Conservation (phyloP, 2,329 filamentous ascomycete genomes). For the Diplodia seriata region DNA sequence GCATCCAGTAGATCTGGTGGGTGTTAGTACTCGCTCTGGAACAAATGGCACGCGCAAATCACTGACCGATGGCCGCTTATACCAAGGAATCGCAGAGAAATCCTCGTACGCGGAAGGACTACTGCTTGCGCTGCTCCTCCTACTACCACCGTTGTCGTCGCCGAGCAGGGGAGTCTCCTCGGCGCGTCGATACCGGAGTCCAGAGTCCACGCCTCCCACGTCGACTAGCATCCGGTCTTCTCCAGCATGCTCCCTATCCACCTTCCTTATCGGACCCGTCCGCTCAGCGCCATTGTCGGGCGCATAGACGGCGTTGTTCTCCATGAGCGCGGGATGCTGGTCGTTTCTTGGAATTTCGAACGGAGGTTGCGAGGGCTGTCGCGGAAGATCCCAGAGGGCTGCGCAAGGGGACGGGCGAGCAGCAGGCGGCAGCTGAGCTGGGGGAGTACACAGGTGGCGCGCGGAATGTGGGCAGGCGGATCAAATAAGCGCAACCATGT, state of each 20-base stretch:
- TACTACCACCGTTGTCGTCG: background rate
- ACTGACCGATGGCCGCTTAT: constrained; percentile 66
- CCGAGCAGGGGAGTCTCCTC: constrained; percentile 30
- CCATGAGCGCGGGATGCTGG: constrained; percentile 29
- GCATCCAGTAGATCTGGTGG: constrained; percentile 75
- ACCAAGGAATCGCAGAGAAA: constrained; percentile 68
- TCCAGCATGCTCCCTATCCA: constrained; percentile 31
- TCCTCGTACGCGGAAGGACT: constrained; percentile 49
- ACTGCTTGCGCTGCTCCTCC: constrained; percentile 12
- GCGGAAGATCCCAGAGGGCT: constrained; percentile 14
- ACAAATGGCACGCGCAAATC: background rate
- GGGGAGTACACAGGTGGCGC: background rate
- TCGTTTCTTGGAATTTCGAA: background rate
- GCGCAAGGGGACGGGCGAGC: background rate
- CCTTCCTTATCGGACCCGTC: constrained; percentile 25
- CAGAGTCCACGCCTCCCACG: constrained; percentile 54
- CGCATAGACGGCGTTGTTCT: constrained; percentile 40
- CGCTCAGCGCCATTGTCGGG: constrained; percentile 42
- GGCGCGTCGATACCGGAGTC: constrained; percentile 1
- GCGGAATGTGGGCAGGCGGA: constrained; percentile 7
- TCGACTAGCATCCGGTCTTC: constrained; percentile 54
- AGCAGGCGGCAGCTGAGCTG: background rate
- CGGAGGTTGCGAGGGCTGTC: background rate
- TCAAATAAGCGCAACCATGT: constrained; percentile 26
- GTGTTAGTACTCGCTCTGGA: constrained; percentile 4